phyloP scores from a whole-genome alignment of 495 filamentous ascomycete species.

The Neurospora sp. region DNA sequence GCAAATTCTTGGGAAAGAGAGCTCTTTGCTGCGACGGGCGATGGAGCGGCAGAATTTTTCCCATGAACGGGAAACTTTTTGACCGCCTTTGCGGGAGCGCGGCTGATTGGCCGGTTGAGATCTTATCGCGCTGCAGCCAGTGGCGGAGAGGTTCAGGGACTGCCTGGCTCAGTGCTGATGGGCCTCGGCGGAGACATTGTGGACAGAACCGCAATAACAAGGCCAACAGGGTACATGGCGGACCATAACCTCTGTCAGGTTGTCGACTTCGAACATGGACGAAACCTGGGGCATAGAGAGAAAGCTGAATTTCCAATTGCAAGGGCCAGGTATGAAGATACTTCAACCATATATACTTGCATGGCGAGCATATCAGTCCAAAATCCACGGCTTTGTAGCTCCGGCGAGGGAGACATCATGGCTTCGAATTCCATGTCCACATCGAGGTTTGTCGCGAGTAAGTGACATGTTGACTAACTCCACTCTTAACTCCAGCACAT shows the following conservation, averaged over 20 bases:
- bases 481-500: background rate
- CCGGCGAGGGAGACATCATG: background rate
- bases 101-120: background rate
- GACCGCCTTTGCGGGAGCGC: slow-evolving; percentile 15
- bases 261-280: background rate
- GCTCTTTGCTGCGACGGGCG: background rate
- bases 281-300: background rate
- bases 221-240: background rate
- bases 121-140: background rate
- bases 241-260: background rate
- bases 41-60: slow-evolving; percentile 23
- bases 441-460: background rate
- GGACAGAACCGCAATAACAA: background rate
- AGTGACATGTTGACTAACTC: background rate
- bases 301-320: background rate
- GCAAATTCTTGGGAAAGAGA: slow-evolving; percentile 14
- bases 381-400: background rate
- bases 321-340: background rate
- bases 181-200: background rate
- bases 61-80: slow-evolving; percentile 17
- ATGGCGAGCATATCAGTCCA: background rate
- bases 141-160: background rate
- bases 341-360: background rate
- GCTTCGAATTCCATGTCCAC: background rate
- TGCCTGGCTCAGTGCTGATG: background rate